phyloP scores from a whole-genome alignment of 768 basidiomycete species.

The Lactifluus hygrophoroides region DNA sequence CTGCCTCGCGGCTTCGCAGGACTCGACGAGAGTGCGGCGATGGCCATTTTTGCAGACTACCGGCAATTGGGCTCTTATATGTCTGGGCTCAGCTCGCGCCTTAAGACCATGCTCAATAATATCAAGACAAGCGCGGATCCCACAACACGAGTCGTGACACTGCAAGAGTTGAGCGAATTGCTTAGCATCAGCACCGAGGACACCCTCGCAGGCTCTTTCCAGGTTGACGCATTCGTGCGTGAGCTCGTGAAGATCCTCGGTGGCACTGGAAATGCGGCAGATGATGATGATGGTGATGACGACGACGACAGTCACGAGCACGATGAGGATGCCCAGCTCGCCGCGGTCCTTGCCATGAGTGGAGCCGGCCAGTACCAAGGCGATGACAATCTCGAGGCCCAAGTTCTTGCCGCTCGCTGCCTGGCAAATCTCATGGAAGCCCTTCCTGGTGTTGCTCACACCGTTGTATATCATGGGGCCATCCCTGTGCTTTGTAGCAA shows the following conservation, averaged over 20 bases:
- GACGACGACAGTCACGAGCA: slow-evolving; percentile 54
- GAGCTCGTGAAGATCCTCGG: slow-evolving; percentile 90
- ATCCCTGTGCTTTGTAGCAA: slow-evolving; percentile 97
- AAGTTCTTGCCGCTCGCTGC: slow-evolving; percentile 93
- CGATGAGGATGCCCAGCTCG: slow-evolving; percentile 82
- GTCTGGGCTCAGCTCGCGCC: slow-evolving; percentile 76
- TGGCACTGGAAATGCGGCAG: slow-evolving; percentile 60
- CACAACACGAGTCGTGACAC: slow-evolving; percentile 75
- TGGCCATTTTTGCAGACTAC: slow-evolving; percentile 82
- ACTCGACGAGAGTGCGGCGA: slow-evolving; percentile 60
- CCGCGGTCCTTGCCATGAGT: slow-evolving; percentile 81
- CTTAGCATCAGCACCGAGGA: slow-evolving; percentile 97
- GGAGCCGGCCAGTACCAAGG: slow-evolving; percentile 57
- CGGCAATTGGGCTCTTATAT: slow-evolving; percentile 88
- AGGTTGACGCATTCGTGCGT: slow-evolving; percentile 83
- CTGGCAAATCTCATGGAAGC: slow-evolving; percentile 98
- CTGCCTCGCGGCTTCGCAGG: slow-evolving; percentile 19
- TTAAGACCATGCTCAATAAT: slow-evolving; percentile 85
- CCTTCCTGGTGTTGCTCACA: slow-evolving; percentile 95
- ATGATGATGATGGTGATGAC: slow-evolving; percentile 61
- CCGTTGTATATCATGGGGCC: slow-evolving; percentile 96
- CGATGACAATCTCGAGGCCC: slow-evolving; percentile 86
- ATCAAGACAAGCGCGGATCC: slow-evolving; percentile 81
- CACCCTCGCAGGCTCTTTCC: slow-evolving; percentile 92
- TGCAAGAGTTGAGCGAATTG: slow-evolving; percentile 92